Conservation (phyloP, 2,329 filamentous ascomycete genomes). For the Lasiodiplodia citricola region DNA sequence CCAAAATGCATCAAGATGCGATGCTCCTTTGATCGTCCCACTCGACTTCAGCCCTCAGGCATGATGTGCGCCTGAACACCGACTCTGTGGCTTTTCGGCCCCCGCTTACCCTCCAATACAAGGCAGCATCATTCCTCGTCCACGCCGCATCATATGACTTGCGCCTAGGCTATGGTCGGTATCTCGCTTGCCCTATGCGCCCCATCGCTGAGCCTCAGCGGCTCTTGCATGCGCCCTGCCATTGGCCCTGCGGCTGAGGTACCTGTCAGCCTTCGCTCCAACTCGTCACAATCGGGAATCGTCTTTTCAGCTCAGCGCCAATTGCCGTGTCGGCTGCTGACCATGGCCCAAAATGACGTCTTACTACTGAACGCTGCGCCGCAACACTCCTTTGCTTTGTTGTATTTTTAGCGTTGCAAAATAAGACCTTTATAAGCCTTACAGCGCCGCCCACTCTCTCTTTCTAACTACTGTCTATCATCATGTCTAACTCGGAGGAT, state of each 20-base stretch:
- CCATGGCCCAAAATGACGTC: not conserved
- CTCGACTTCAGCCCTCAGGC: not conserved
- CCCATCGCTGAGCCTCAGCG: slow-evolving; percentile 3
- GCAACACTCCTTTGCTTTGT: not conserved
- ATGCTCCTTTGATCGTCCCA: too few relatives aligned
- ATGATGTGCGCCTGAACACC: not conserved
- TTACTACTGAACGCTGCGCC: not conserved
- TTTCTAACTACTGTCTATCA: not conserved
- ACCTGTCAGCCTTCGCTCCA: not conserved
- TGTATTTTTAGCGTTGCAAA: not conserved
- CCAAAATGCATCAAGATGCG: not conserved
- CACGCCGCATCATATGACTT: not conserved
- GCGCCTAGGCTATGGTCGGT: not conserved
- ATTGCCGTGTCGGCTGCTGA: not conserved
- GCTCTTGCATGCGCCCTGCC: not conserved
- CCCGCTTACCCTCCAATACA: not conserved
- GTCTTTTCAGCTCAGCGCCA: not conserved
- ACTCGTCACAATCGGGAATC: not conserved
- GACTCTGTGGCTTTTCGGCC: not conserved
- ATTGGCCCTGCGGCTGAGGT: not conserved
- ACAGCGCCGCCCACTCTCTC: not conserved
- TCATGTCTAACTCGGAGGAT: not conserved
- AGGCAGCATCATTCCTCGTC: not conserved
- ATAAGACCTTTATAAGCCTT: not conserved
- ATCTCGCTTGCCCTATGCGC: not conserved